Conservation (phyloP, 768 basidiomycete species). For the Macrolepiota dolichaula region DNA sequence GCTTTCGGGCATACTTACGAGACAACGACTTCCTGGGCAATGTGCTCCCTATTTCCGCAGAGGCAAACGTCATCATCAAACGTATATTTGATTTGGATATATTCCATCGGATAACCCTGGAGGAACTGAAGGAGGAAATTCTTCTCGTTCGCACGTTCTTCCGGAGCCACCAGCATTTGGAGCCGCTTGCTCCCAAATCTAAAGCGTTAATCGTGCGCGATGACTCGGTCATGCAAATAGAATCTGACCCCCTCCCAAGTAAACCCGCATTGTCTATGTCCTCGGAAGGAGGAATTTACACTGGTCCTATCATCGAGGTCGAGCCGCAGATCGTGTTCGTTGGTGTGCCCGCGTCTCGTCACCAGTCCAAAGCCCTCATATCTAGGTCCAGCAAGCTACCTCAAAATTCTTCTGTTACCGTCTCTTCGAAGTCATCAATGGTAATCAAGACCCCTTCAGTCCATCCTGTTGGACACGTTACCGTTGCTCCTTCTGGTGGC, state of each 20-base stretch:
- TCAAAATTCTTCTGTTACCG: conserved; percentile 12
- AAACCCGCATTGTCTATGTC: not conserved
- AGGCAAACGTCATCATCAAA: conserved; percentile 17
- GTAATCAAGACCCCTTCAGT: conserved; percentile 40
- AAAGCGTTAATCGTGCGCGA: not conserved
- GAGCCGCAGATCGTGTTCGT: too few species aligned
- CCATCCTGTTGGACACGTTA: conserved; percentile 32
- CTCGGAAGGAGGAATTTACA: not conserved
- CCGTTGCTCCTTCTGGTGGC: conserved; percentile 40
- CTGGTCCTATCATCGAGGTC: not conserved
- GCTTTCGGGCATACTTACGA: conserved; percentile 60
- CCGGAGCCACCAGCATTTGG: conserved; percentile 1
- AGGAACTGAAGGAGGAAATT: conserved; percentile 56
- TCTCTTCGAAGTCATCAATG: conserved; percentile 12
- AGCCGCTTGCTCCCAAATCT: not conserved
- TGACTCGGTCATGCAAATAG: not conserved
- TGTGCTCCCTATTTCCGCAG: conserved; percentile 11
- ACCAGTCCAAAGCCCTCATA: not conserved
- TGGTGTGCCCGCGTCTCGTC: not conserved
- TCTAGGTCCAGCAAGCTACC: conserved; percentile 5
- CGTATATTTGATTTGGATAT: conserved; percentile 72
- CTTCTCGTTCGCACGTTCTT: conserved; percentile 58
- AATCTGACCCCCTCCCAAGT: not conserved
- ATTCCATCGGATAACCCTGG: conserved; percentile 54
- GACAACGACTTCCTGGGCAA: conserved; percentile 28